Base-by-base conservation (phyloP, 805 yeast species). In the Candida chauliodis region DNA sequence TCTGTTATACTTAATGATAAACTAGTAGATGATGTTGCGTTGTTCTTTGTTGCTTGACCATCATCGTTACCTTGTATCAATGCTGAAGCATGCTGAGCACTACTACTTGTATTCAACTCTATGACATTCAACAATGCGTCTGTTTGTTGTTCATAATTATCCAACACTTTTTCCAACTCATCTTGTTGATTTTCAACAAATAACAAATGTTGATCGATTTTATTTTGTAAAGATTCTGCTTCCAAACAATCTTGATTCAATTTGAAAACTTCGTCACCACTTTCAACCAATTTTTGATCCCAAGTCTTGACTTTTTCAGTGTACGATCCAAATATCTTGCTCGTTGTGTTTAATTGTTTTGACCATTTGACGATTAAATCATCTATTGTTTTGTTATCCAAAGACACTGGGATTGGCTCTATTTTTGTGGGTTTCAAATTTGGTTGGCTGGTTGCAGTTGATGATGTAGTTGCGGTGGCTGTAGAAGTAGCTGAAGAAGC, bases 361-460 rank as follows among this genome's bases (percentile, higher is more conserved):
- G 97, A 84, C 99, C 99, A 93, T 60, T 84, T 89, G 10, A 89
- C 77, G 30, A 93, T 84, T 48, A 93, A 73, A 56, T 93, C 98
- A 53, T 93, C 98, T 53, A 93, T 68, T 1, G 96, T 88, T 58
- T 88, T 88, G 62, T 93, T 93, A 51, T 86, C 89, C 25, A 93
- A 73, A 4, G 95, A 78, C 3, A 88, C 74, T 22, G 84, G 84
- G 41, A 79, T 73, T 4, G 88, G 81, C 43, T 76, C 78, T 20
- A 79, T 73, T 26, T 75, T 69, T 38, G 82, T 79, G 2, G 79
- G 63, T 38, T 71, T 69, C 16, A 70, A 59, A 36, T 56, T 63
- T 11, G 55, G 55, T 34, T 43, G 53, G n/a, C 35, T 38, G 22
- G 44, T 39, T 8, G 44, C 37, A 8, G 47, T 43, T 8, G 41